Conservation (phyloP, 78 protist species). For the Dictyostelium capitatum region DNA sequence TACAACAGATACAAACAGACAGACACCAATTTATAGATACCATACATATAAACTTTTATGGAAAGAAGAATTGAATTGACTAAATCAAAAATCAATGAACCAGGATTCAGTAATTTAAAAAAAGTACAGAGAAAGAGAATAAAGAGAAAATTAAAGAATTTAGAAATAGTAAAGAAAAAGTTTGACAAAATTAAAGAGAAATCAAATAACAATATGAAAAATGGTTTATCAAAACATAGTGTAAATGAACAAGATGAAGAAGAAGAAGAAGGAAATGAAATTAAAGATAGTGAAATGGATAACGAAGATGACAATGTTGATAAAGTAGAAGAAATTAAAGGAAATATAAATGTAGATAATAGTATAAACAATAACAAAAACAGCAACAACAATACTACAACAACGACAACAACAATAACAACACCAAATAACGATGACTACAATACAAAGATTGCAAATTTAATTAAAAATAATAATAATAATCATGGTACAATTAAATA, state of each 20-base stretch:
- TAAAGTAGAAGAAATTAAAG: neutral
- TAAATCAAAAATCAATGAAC: neutral
- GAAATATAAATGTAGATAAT: neutral
- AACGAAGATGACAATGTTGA: neutral
- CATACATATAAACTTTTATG: neutral
- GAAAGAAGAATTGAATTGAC: neutral
- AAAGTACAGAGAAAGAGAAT: neutral
- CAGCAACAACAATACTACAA: neutral
- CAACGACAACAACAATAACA: neutral
- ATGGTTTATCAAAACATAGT: neutral
- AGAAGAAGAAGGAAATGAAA: neutral
- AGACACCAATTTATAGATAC: no score
- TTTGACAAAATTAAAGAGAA: neutral
- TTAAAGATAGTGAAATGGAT: neutral
- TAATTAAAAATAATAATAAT: slow-evolving; percentile 2
- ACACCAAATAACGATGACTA: neutral
- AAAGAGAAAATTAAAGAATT: slow-evolving; percentile 1
- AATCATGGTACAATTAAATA: slow-evolving; percentile 14
- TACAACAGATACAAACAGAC: no score
- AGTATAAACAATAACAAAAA: neutral
- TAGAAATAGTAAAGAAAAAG: slow-evolving; percentile 5
- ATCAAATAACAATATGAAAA: neutral
- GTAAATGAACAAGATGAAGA: neutral
- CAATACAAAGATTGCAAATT: neutral
- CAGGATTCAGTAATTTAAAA: neutral